These are phyloP conservation scores for Monosporascus sp. DNA, from an alignment of 2,329 filamentous ascomycete genomes.

Conservation along the genomic window DNA sequence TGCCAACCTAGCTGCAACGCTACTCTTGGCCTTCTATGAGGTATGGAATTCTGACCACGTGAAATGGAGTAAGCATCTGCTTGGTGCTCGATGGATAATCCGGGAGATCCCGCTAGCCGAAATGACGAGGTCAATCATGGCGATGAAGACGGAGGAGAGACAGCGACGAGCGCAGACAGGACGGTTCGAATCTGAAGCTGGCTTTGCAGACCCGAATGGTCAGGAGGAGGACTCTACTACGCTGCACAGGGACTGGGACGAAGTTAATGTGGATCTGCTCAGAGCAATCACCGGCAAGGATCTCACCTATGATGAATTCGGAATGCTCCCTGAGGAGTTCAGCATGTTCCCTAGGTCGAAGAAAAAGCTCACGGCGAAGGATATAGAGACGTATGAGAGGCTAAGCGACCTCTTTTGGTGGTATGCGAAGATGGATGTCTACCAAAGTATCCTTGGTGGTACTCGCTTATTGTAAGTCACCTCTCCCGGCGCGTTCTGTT, in stretches of 20 bases:
- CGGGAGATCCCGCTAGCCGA: conserved; percentile 73
- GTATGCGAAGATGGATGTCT: conserved; percentile 91
- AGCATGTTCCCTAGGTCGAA: conserved; percentile 23
- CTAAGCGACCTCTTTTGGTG: conserved; percentile 90
- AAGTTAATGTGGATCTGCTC: conserved; percentile 32
- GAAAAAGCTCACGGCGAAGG: conserved; percentile 43
- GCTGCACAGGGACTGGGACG: conserved; percentile 28
- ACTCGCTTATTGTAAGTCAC: conserved; percentile 73
- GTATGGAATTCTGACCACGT: conserved; percentile 91
- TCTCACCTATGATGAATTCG: conserved; percentile 52
- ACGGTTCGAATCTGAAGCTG: background rate
- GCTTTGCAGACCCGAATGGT: background rate
- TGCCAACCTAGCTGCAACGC: conserved; percentile 79
- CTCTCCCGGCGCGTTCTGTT: conserved; percentile 1
- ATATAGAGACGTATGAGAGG: conserved; percentile 75
- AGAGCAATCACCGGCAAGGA: conserved; percentile 42
- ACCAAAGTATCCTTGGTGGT: conserved; percentile 84
- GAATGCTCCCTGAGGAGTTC: conserved; percentile 20
- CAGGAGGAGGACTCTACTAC: conserved; percentile 17
- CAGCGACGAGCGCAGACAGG: conserved; percentile 7
- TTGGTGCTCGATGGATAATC: conserved; percentile 76
- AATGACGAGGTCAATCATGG: conserved; percentile 66
- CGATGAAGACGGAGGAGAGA: conserved; percentile 44
- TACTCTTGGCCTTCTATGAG: conserved; percentile 87
- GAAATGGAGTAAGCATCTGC: conserved; percentile 91